Conservation (phyloP, 805 yeast species). For the Millerago galiae region DNA sequence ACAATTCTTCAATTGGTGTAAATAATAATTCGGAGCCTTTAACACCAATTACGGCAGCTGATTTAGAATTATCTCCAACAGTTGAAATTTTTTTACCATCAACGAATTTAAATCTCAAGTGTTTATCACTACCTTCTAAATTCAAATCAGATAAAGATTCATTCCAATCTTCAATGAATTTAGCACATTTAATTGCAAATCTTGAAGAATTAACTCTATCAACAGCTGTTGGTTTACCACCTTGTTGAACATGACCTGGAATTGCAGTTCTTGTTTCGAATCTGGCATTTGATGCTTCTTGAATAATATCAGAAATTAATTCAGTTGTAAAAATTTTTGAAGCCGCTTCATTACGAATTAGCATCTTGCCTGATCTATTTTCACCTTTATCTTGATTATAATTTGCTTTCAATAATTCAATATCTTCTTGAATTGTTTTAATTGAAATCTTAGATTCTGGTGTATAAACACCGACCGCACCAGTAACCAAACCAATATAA, state of each 20-base stretch:
- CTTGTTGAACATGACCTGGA: conserved; percentile 98
- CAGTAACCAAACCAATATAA: conserved; percentile 75
- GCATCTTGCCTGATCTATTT: conserved; percentile 76
- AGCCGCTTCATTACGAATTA: conserved; percentile 79
- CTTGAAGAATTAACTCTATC: conserved; percentile 88
- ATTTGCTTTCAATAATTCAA: conserved; percentile 58
- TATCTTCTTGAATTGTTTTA: conserved; percentile 67
- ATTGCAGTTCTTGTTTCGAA: conserved; percentile 92
- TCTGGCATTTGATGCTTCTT: conserved; percentile 65
- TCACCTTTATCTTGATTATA: conserved; percentile 73
- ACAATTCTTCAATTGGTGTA: conserved; percentile 48
- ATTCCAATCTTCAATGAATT: conserved; percentile 71
- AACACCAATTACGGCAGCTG: conserved; percentile 57
- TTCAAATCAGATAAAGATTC: conserved; percentile 26
- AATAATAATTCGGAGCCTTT: conserved; percentile 60
- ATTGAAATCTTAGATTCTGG: conserved; percentile 81
- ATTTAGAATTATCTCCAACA: conserved; percentile 33
- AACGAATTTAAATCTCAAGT: conserved; percentile 45
- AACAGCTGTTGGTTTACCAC: conserved; percentile 90
- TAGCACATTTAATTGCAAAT: conserved; percentile 83
- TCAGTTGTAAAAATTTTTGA: conserved; percentile 78
- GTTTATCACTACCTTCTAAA: conserved; percentile 32
- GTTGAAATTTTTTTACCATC: conserved; percentile 43
- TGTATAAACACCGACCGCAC: conserved; percentile 85
- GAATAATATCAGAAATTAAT: conserved; percentile 75